phyloP scores from a whole-genome alignment of 169 alveolate genomes.

The Toxoplasma gondii region DNA sequence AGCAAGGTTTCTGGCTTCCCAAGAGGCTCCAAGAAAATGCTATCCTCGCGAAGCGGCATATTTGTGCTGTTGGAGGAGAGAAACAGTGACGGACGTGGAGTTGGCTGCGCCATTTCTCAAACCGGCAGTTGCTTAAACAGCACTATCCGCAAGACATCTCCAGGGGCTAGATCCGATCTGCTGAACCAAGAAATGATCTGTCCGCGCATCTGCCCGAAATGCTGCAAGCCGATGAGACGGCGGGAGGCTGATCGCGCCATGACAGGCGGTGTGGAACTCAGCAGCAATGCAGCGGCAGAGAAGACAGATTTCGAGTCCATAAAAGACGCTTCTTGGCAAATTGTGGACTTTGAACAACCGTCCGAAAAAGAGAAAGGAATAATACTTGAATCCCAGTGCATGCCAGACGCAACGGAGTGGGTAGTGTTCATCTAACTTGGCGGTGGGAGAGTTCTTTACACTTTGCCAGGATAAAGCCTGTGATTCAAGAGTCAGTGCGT shows the following conservation, averaged over 20 bases:
- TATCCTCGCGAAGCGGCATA: not conserved
- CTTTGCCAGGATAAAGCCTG: not conserved
- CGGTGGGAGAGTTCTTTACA: not conserved
- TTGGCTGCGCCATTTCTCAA: not conserved
- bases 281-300: not conserved
- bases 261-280: not conserved
- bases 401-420: not conserved
- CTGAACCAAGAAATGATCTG: not conserved
- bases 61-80: not conserved
- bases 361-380: not conserved
- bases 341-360: not conserved
- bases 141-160: not conserved
- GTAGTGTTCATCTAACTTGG: not conserved
- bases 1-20: not conserved
- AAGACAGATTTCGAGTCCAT: not conserved
- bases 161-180: not conserved
- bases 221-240: slow-evolving; percentile 28
- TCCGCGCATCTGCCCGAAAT: not conserved
- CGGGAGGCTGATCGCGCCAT: too few species aligned
- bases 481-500: not conserved
- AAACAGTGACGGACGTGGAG: not conserved
- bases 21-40: not conserved
- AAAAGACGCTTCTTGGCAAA: not conserved
- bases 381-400: not conserved
- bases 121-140: not conserved